These are phyloP conservation scores for Cercospora citrullina DNA, from an alignment of 2,329 filamentous ascomycete genomes.

Conservation along the genomic window DNA sequence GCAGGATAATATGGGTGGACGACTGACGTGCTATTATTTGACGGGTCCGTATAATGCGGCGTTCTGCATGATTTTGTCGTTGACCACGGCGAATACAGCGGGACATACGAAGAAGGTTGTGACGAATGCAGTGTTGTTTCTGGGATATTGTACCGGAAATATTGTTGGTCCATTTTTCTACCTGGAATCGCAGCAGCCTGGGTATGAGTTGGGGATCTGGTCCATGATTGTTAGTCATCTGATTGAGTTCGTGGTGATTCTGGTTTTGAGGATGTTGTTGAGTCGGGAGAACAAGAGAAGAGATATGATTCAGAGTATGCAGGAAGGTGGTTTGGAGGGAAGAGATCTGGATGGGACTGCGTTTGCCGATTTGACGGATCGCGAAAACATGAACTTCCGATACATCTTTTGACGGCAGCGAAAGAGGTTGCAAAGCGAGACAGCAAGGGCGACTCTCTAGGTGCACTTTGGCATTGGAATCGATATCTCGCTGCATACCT, in stretches of 20 bases:
- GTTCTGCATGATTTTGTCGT: constrained; percentile 53
- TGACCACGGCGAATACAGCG: constrained; percentile 53
- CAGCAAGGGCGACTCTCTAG: not conserved
- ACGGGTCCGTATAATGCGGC: constrained; percentile 55
- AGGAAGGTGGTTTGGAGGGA: constrained; percentile 49
- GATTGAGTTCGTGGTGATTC: constrained; percentile 52
- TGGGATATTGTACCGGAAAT: constrained; percentile 54
- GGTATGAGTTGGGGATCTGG: constrained; percentile 56
- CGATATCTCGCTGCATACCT: not conserved
- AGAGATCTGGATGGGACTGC: constrained; percentile 53
- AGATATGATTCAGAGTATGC: constrained; percentile 50
- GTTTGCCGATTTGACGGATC: constrained; percentile 56
- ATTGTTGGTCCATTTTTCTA: constrained; percentile 65
- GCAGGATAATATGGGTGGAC: constrained; percentile 51
- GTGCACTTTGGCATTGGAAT: not conserved
- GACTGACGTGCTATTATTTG: constrained; percentile 60
- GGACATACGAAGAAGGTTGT: constrained; percentile 66
- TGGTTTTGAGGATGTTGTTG: constrained; percentile 50
- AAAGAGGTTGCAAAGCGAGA: not conserved
- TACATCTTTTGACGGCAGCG: constrained; percentile 11
- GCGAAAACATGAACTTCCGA: constrained; percentile 22
- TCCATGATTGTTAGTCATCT: constrained; percentile 58
- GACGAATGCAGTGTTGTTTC: constrained; percentile 61
- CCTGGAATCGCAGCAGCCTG: constrained; percentile 54
- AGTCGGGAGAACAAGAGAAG: constrained; percentile 53